Percentiles rank a stretch among this genome's conserved stretches.
These are phyloP conservation scores for Solanum habrochaites DNA, from an alignment of 257 asterid species.

Conservation along the genomic window DNA sequence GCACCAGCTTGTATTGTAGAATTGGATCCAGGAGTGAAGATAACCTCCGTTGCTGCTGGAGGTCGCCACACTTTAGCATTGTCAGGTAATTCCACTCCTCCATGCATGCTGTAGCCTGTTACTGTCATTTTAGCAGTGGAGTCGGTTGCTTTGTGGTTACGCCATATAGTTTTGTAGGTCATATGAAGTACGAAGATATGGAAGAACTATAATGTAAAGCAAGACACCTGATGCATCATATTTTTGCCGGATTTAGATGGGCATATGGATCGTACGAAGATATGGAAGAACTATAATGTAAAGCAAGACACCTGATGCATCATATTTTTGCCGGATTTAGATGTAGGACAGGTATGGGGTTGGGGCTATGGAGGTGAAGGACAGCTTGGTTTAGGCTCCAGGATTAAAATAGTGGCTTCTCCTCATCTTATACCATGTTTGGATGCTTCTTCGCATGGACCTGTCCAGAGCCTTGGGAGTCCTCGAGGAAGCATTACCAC, in stretches of 20 bases:
- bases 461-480: slow-evolving; percentile 16
- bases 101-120: background rate
- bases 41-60: slow-evolving; percentile 72
- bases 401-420: slow-evolving; percentile 63
- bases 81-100: slow-evolving; percentile 39
- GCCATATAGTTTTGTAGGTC: slow-evolving; percentile 45
- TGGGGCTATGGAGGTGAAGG: slow-evolving; percentile 98
- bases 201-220: slow-evolving; percentile 48
- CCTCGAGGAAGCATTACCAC: slow-evolving; percentile 19
- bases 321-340: slow-evolving; percentile 59
- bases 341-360: slow-evolving; percentile 93
- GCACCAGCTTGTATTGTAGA: slow-evolving; percentile 57
- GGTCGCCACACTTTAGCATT: slow-evolving; percentile 68
- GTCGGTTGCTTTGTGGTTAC: slow-evolving; percentile 29
- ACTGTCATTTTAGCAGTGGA: slow-evolving; percentile 4
- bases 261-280: slow-evolving; percentile 44
- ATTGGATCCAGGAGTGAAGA: slow-evolving; percentile 59
- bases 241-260: slow-evolving; percentile 67
- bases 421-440: slow-evolving; percentile 76
- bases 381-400: slow-evolving; percentile 74
- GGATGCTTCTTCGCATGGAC: slow-evolving; percentile 30
- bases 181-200: slow-evolving; percentile 40
- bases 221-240: slow-evolving; percentile 56
- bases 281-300: slow-evolving; percentile 44
- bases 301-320: slow-evolving; percentile 55